Base-by-base conservation (phyloP, 1,284 basidiomycete species). In the Apiotrichum sp. region DNA sequence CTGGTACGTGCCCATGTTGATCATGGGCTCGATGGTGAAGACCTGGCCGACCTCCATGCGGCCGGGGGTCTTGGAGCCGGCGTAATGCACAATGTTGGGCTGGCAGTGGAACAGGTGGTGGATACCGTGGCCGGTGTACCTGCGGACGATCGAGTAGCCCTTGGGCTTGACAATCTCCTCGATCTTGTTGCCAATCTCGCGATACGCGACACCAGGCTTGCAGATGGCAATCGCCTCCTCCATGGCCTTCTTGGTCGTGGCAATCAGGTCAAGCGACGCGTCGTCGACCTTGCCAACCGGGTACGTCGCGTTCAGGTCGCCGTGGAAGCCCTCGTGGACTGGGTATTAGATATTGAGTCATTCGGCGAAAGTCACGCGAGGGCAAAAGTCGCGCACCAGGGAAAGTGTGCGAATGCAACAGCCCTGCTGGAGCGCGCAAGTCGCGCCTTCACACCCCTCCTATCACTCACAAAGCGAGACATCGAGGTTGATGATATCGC, bases 401-500 rank as follows among this genome's bases (percentile, higher is more conserved):
- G 22, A 22, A 22, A 22, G 22, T 22, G 22, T 22, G 22, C 22
- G 22, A 22, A 22, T 22, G 22, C 22, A 22, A 22, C 22, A 22
- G 22, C 22, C 22, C 22, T 22, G 22, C 22, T 22, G 22, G 22
- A 22, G 22, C 22, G 22, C 22, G 22, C 22, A 22, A 22, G 22
- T 22, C 22, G 22, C 22, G 22, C 22, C 22, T 22, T 22, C 22
- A 22, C 22, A 22, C 22, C 22, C 22, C 22, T 22, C 22, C 22
- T 22, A 22, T 22, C 22, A 64, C 73, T 65, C 56, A 74, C 71
- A 77, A n/a, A 82, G 68, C 6, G 80, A 75, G 3, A 83, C 80
- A 59, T 83, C 95, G 48, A 95, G 83, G 74, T 96, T 96, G 72
- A 96, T 79, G 65, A 97, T 97, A 75, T 97, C 93, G 32, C 93